Evolutionary conservation across 257 asterid species (phyloP).

Genomic region (Primulina tabacum): DNA sequence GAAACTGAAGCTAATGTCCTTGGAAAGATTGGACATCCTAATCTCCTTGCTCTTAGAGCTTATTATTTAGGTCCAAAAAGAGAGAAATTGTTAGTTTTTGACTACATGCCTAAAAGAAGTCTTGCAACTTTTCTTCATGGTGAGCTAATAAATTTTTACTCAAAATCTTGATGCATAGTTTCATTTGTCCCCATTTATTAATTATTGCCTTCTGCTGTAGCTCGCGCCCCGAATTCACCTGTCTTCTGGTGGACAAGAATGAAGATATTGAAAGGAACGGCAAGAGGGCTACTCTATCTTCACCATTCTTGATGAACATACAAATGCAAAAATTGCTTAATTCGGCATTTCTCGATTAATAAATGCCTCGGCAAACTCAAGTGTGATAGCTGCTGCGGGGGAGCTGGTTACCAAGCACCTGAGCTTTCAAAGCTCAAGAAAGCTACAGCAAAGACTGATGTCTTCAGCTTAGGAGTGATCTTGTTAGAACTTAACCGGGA

Average conservation of each 20-base stretch:
- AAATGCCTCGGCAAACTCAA: conserved; percentile 50
- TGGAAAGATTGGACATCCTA: background rate
- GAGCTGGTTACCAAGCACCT: conserved; percentile 56
- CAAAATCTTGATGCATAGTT: background rate
- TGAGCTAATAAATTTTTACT: background rate
- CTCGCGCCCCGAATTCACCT: conserved; percentile 44
- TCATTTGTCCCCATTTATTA: background rate
- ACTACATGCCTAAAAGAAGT: background rate
- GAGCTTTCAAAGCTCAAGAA: conserved; percentile 52
- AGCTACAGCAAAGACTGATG: conserved; percentile 48
- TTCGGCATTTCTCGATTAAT: conserved; percentile 49
- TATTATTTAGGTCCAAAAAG: background rate
- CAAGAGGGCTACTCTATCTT: conserved; percentile 48
- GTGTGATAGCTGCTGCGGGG: conserved; percentile 51
- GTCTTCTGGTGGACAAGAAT: conserved; percentile 50
- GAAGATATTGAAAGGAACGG: conserved; percentile 45
- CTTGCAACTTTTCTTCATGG: background rate
- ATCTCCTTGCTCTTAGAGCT: background rate
- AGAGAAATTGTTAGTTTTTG: background rate
- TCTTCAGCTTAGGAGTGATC: conserved; percentile 50
- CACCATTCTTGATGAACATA: conserved; percentile 44
- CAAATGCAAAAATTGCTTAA: conserved; percentile 42
- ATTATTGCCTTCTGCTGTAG: conserved; percentile 22
- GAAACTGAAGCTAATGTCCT: conserved; percentile 65
- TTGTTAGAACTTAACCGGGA: conserved; percentile 54